These are phyloP conservation scores for Colletotrichum tanaceti DNA, from an alignment of 2,329 filamentous ascomycete species.

Conservation along the genomic window DNA sequence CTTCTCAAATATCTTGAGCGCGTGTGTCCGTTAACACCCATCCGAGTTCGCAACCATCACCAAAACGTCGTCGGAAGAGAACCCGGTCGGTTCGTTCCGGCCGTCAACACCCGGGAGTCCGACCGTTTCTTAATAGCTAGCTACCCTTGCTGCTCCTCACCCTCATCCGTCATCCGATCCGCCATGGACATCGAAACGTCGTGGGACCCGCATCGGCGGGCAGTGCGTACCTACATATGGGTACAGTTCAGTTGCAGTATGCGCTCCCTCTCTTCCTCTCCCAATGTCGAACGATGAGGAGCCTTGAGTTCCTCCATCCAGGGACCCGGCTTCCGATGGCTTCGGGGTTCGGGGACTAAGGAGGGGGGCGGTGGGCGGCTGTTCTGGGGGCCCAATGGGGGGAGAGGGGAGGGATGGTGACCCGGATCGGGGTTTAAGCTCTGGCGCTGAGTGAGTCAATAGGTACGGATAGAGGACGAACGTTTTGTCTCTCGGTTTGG, in stretches of 20 bases:
- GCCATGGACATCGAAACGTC: slow-evolving; percentile 22
- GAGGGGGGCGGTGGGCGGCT: too few relatives aligned
- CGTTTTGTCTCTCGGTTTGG: neutral
- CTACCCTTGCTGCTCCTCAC: neutral
- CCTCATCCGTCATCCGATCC: slow-evolving; percentile 7
- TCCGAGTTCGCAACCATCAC: neutral
- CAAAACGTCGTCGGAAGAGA: too few relatives aligned
- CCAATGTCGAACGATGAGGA: too few relatives aligned
- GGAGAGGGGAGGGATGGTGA: neutral
- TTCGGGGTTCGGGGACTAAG: slow-evolving; percentile 19
- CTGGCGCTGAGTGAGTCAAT: neutral
- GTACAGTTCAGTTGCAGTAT: too few relatives aligned
- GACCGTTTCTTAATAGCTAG: neutral
- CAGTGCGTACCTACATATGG: neutral
- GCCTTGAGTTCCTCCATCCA: neutral
- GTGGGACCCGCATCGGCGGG: slow-evolving; percentile 29
- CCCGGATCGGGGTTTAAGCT: slow-evolving; percentile 4
- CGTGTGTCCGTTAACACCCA: too few relatives aligned
- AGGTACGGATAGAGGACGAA: too few relatives aligned
- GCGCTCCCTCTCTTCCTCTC: too few relatives aligned
- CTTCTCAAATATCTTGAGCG: too few relatives aligned
- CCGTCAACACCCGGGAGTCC: neutral
- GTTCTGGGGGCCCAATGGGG: neutral
- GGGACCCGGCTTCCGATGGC: slow-evolving; percentile 23
- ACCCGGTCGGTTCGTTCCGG: too few relatives aligned